Evolutionary conservation across 352 stramenopile species (phyloP), one percentile per base, ranked within the genome.

Genomic region (Phytophthora europaea): DNA sequence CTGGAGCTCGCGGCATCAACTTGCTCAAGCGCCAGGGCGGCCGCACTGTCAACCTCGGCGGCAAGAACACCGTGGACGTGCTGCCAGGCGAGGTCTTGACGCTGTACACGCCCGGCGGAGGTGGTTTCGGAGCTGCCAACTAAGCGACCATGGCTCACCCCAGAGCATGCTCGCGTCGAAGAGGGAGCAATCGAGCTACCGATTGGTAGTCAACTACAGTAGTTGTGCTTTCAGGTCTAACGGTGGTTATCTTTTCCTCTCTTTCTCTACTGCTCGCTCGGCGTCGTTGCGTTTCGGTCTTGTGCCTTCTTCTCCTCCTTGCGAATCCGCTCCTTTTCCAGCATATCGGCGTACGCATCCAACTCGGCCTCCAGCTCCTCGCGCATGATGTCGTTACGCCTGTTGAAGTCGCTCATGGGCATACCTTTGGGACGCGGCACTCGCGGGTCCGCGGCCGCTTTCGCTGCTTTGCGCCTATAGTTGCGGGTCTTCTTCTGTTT

Each of bases 61-160:
- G 97, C 62, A 99, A 99, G 78, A 98, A 98, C 78, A 99, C 97
- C 61, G 94, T 99, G 23, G 73, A 94, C 31, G 92, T 99, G 31
- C 67, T 89, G 23, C 83, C 95, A 50, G 92, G 98, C 53, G 98
- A 99, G 74, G 72, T 95, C 23, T 89, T 99, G 67, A 93, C 94
- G 47, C 98, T 99, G 67, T 93, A 94, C 70, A 99, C 98, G 54
- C 98, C 98, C 7, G 98, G 98, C 26, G 98, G 97, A 15, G 98
- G 98, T 34, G 98, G 97, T 66, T 99, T 96, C 67, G 97, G 97
- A 34, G 58, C 57, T 53, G 57, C 33, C 38, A 63, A 69, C 23
- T 73, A 66, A 79, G 54, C 45, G 54, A 65, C 57, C 43, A 75
- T 78, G 22, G n/a, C 18, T 45, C n/a, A 28, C 20, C 15, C 18